Percentiles rank a stretch among this genome's conserved stretches.
phyloP scores from a whole-genome alignment of 2,329 filamentous ascomycete genomes.

The Ophiosphaerella narmari region DNA sequence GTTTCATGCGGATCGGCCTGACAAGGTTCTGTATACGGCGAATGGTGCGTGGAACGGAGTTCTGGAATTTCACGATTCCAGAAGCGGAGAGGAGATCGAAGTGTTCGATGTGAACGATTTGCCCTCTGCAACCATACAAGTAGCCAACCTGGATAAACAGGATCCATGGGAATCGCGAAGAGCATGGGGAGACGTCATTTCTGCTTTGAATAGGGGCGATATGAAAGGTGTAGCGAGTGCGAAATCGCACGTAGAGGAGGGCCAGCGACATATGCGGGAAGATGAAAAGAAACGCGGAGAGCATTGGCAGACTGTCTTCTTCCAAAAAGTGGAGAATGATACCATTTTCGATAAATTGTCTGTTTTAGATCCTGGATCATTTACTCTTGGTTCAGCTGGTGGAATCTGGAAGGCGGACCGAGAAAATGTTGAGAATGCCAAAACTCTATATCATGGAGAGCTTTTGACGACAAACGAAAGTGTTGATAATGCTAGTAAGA shows the following conservation, averaged over 20 bases:
- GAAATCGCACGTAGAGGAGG: conserved; percentile 42
- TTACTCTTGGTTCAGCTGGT: conserved; percentile 26
- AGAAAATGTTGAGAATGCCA: conserved; percentile 23
- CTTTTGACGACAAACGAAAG: conserved; percentile 31
- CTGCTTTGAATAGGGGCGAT: conserved; percentile 45
- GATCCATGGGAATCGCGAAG: conserved; percentile 53
- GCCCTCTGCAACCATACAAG: conserved; percentile 23
- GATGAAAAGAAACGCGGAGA: conserved; percentile 43
- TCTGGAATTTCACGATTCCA: conserved; percentile 45
- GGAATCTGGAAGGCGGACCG: conserved; percentile 41
- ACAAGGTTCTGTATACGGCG: conserved; percentile 43
- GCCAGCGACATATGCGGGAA: conserved; percentile 50
- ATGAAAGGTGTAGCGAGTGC: conserved; percentile 45
- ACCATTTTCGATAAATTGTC: conserved; percentile 31
- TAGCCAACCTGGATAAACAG: conserved; percentile 42
- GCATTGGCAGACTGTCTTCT: conserved; percentile 49
- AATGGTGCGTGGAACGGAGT: conserved; percentile 50
- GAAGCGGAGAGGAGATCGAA: conserved; percentile 43
- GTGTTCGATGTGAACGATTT: conserved; percentile 38
- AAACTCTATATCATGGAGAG: conserved; percentile 37
- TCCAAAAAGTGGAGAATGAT: conserved; percentile 38
- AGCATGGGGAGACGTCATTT: conserved; percentile 50
- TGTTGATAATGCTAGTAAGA: not conserved
- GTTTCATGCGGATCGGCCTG: conserved; percentile 41
- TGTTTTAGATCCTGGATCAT: conserved; percentile 20